Conservation (phyloP, 2,329 filamentous ascomycete genomes). For the Neofusicoccum ribis region DNA sequence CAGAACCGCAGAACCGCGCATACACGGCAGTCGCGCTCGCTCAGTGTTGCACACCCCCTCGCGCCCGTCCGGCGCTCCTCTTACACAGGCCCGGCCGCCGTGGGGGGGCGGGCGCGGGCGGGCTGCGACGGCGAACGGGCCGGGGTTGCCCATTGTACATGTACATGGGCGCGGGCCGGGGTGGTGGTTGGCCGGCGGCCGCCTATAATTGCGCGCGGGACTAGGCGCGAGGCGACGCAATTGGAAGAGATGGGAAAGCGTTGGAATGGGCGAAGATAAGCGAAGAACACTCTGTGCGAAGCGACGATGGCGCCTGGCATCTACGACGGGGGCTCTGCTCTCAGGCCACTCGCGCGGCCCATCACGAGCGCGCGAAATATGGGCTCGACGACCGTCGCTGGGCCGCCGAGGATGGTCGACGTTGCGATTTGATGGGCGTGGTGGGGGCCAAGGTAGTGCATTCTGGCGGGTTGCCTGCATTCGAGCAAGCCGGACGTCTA, state of each 20-base stretch:
- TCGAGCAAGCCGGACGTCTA: conserved; percentile 6
- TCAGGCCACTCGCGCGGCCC: not conserved
- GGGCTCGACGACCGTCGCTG: not conserved
- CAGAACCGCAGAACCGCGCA: not conserved
- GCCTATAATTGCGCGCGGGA: not conserved
- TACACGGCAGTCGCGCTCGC: not conserved
- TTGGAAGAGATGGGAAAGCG: not conserved
- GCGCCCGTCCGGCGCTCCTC: too few relatives aligned
- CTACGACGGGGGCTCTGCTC: not conserved
- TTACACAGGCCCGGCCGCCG: too few relatives aligned
- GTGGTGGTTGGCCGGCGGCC: not conserved
- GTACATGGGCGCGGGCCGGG: not conserved
- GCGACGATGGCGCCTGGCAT: not conserved
- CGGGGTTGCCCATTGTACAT: too few relatives aligned
- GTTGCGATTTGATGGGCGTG: not conserved
- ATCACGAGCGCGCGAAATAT: too few relatives aligned
- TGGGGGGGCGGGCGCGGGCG: not conserved
- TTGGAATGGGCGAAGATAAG: conserved; percentile 7
- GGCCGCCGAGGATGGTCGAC: not conserved
- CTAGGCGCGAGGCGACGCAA: not conserved
- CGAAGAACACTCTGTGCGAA: not conserved
- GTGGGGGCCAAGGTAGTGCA: conserved; percentile 6
- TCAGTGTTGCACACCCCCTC: not conserved
- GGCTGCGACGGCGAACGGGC: too few relatives aligned
- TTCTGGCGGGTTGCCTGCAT: not conserved